Evolutionary conservation across 2,329 filamentous ascomycete genomes (phyloP).

Genomic region (Thelonectria discophora): DNA sequence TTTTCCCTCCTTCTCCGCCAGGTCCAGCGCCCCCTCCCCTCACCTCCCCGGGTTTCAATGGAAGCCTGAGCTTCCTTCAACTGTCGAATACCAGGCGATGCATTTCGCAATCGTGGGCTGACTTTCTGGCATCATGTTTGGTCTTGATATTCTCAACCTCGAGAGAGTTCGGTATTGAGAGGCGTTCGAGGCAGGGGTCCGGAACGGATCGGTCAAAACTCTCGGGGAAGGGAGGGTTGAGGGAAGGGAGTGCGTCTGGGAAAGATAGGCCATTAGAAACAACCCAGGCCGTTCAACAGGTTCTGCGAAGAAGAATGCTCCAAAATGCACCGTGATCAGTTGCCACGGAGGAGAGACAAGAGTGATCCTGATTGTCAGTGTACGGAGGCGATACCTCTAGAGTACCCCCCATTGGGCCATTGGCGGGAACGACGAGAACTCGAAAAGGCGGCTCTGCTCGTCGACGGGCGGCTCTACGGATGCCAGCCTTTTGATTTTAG

Average conservation of each 20-base stretch:
- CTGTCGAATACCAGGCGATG: conserved; percentile 33
- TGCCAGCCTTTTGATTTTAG: conserved; percentile 17
- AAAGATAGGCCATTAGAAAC: no score
- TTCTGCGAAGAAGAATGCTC: neutral
- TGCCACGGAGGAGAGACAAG: neutral
- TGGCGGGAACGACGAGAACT: neutral
- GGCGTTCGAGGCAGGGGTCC: conserved; percentile 16
- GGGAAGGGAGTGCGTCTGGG: neutral
- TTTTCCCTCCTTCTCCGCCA: conserved; percentile 19
- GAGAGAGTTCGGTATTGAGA: conserved; percentile 24
- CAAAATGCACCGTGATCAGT: neutral
- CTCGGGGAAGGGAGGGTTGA: neutral
- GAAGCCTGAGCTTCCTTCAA: conserved; percentile 2
- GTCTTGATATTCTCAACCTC: conserved; percentile 12
- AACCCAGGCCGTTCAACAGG: neutral
- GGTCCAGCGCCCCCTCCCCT: conserved; percentile 8
- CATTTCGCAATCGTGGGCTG: conserved; percentile 41
- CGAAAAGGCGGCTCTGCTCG: neutral
- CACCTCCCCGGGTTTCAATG: conserved; percentile 3
- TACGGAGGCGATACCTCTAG: conserved; percentile 8
- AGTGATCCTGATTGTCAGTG: conserved; percentile 2
- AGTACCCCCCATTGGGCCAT: conserved; percentile 13
- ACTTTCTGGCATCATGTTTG: conserved; percentile 34
- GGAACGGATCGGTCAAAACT: neutral
- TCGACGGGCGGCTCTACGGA: neutral